Evolutionary conservation across 1,284 basidiomycete genomes (phyloP), one percentile per base, ranked within the genome.

Genomic region (Ceratobasidium sp.): DNA sequence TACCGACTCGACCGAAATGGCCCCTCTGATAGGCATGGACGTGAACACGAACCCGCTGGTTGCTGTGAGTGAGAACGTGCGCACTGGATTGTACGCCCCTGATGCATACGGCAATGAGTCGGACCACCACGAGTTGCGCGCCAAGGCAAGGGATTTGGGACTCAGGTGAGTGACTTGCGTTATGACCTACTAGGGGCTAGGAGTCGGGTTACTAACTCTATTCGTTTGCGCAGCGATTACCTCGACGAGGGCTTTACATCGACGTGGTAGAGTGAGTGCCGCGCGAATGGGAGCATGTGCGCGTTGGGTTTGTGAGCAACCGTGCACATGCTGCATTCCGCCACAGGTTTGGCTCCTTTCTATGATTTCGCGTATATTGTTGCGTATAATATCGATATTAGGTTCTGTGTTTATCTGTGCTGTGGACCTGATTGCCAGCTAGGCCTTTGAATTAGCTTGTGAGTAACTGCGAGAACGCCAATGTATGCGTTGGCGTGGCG

Each of bases 201-300:
- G 35, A 38, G 35, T 38, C 35, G 35, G 6, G 11, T 38, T 38
- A 38, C 35, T 38, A 38, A 38, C 11, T 28, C 28, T 16, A 54
- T 5, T 28, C 28, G n/a, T 23, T 52, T 18, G 50, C n/a, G 23
- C 26, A 69, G 66, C 47, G 66, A 69, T 58, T 69, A 69, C 35
- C 66, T 69, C 32, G 66, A 38, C 43, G 26, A 41, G 52, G 66
- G 66, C 28, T 69, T 69, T 21, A 69, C 66, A 1, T 69, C 66
- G 43, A 69, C 66, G 23, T 69, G 66, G 66, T 69, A 67, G 66
- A 4, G 30, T 7, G 52, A 18, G 18, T 58, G 30, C 21, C 47
- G 52, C 35, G 41, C 35, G 35, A 43, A 23, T 23, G 50, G 16
- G 18, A 11, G 21, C n/a, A 41, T 61, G 44, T 46, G 30, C 11